Evolutionary conservation across 2,329 filamentous ascomycete species (phyloP), one percentile per base, ranked within the genome.

Genomic region (Penicillium oxalicum): DNA sequence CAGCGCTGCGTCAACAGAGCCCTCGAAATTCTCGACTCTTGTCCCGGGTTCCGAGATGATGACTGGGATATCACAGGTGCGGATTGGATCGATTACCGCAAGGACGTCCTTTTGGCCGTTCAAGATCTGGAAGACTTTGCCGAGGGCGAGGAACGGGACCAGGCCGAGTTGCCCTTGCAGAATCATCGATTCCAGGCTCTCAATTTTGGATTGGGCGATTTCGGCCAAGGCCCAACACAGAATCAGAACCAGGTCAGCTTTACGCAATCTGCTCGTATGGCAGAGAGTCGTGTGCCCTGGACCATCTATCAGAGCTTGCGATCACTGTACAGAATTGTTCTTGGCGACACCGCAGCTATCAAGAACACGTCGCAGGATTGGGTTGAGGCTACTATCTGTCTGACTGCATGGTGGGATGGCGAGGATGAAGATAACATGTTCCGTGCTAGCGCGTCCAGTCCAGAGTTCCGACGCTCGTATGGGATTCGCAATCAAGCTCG

Each of bases 321-420:
- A 56, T 83, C 82, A 9, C 72, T 96, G 5, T 96, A 95, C 65
- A 84, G 84, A 32, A 84, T 95, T 51, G 72, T 94, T 1, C 77
- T 93, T 4, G 91, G 91, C 33, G 81, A 86, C 54, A 77, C 82
- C 8, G 80, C 84, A 33, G 83, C 89, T 18, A 88, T 96, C 45
- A 74, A 94, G 52, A 80, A 83, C 40, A 81, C 83, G 39, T 82
- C 90, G 1, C 84, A 91, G 61, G 91, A 96, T 68, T 97, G 91
- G 91, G 83, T 91, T 44, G 91, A 97, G 72, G 91, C 89, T 0
- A 87, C 85, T 0, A 72, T 96, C 51, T 87, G 85, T 1, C 73
- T 97, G 43, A 84, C 91, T 29, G 84, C 87, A 5, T 97, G 91
- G 91, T 95, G 91, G 90, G 86, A 95, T 63, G 88, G 93, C 52